Evolutionary conservation across 805 yeast genomes (phyloP).

Genomic region (Zygosaccharomyces lentus): DNA sequence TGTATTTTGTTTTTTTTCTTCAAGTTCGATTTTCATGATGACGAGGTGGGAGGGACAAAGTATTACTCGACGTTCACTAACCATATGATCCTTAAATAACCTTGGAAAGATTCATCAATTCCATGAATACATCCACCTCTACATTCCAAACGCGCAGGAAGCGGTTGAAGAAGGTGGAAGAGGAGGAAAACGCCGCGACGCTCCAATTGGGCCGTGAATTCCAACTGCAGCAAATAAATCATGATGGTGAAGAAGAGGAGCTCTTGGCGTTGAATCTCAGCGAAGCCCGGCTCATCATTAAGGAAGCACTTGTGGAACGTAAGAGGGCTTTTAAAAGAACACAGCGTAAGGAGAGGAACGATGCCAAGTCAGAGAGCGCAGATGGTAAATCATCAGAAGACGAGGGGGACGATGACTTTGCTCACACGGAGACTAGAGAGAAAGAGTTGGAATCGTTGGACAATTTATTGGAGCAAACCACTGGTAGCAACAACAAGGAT

Average conservation of each 20-base stretch:
- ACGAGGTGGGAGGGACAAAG: neutral
- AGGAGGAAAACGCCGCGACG: conserved; percentile 87
- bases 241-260: conserved; percentile 71
- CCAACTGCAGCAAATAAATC: conserved; percentile 71
- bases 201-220: conserved; percentile 92
- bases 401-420: conserved; percentile 34
- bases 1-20: neutral
- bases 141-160: conserved; percentile 83
- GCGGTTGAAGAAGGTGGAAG: conserved; percentile 60
- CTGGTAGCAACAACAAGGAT: conserved; percentile 77
- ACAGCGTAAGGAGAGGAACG: conserved; percentile 13
- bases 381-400: conserved; percentile 13
- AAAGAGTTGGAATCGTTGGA: conserved; percentile 36
- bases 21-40: neutral
- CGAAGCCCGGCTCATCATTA: conserved; percentile 83
- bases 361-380: conserved; percentile 30
- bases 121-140: conserved; percentile 85
- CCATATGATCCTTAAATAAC: neutral
- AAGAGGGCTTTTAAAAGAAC: conserved; percentile 48
- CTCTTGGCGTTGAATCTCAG: conserved; percentile 82
- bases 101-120: neutral
- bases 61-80: neutral
- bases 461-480: conserved; percentile 32
- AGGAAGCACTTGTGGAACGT: conserved; percentile 82
- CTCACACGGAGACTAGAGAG: conserved; percentile 47